Percentiles rank a stretch among this genome's conserved stretches.
Conservation (phyloP, 2,329 filamentous ascomycete genomes). For the Pseudophaeomoniella oleicola region DNA sequence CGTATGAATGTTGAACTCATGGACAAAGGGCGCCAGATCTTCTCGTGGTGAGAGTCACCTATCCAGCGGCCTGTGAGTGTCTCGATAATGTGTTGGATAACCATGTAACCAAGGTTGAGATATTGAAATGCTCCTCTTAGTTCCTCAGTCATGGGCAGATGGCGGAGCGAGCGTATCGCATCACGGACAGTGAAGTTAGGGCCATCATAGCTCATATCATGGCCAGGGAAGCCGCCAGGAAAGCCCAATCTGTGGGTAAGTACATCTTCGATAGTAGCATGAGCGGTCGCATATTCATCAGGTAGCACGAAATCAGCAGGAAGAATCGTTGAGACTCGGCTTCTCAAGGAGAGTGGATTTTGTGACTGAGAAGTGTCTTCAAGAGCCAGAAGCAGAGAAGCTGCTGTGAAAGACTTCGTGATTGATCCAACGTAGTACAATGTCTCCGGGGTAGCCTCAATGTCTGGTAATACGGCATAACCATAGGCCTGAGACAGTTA, state of each 20-base stretch:
- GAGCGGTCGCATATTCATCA: conserved; percentile 13
- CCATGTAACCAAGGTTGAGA: background rate
- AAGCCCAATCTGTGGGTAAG: conserved; percentile 18
- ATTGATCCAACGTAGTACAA: conserved; percentile 42
- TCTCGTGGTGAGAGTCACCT: background rate
- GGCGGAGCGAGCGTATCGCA: background rate
- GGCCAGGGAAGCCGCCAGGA: conserved; percentile 13
- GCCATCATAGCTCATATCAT: conserved; percentile 8
- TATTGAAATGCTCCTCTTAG: background rate
- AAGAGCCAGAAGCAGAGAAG: conserved; percentile 30
- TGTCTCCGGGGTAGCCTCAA: conserved; percentile 29
- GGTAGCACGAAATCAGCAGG: conserved; percentile 17
- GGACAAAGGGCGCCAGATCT: background rate
- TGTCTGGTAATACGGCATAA: conserved; percentile 20
- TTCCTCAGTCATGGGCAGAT: background rate
- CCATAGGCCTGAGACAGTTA: conserved; percentile 30
- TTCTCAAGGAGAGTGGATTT: conserved; percentile 18
- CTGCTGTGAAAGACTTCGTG: conserved; percentile 41
- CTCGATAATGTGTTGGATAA: background rate
- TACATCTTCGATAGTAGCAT: conserved; percentile 17
- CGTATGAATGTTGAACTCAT: background rate
- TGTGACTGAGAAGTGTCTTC: conserved; percentile 13
- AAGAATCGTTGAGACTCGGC: conserved; percentile 19
- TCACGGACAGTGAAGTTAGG: background rate
- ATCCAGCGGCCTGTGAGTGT: background rate